These are phyloP conservation scores for Teunomyces stri DNA, from an alignment of 805 yeast species.

Conservation along the genomic window DNA sequence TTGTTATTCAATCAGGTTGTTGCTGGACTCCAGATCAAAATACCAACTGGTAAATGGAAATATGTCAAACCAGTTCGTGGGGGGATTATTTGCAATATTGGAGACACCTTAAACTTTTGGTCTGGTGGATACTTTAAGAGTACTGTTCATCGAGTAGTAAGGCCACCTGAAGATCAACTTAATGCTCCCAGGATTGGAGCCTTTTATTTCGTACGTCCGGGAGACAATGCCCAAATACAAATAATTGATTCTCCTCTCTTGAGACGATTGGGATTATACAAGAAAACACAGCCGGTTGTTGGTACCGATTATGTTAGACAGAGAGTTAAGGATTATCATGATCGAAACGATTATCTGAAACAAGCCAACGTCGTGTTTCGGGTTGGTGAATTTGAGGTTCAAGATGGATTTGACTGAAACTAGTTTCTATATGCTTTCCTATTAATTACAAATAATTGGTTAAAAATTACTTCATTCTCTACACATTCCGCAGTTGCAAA, in stretches of 20 bases:
- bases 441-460: not conserved
- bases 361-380: constrained; percentile 23
- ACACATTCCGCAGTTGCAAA: not conserved
- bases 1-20: constrained; percentile 34
- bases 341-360: constrained; percentile 18
- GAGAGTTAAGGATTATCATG: constrained; percentile 29
- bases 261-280: constrained; percentile 27
- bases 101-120: constrained; percentile 35
- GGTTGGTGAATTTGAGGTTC: constrained; percentile 27
- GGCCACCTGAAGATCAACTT: constrained; percentile 35
- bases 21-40: constrained; percentile 33
- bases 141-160: constrained; percentile 32
- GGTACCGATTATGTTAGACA: constrained; percentile 31
- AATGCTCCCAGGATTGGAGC: constrained; percentile 31
- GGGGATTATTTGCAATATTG: constrained; percentile 34
- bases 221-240: constrained; percentile 25
- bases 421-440: not conserved
- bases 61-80: constrained; percentile 32
- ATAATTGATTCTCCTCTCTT: constrained; percentile 32
- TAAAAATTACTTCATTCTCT: not conserved
- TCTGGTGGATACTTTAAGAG: constrained; percentile 36
- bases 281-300: constrained; percentile 19
- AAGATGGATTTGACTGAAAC: constrained; percentile 24
- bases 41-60: constrained; percentile 30
- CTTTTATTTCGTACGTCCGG: constrained; percentile 35